Conservation (phyloP, 306 rosid genomes). For the Myrica gale region DNA sequence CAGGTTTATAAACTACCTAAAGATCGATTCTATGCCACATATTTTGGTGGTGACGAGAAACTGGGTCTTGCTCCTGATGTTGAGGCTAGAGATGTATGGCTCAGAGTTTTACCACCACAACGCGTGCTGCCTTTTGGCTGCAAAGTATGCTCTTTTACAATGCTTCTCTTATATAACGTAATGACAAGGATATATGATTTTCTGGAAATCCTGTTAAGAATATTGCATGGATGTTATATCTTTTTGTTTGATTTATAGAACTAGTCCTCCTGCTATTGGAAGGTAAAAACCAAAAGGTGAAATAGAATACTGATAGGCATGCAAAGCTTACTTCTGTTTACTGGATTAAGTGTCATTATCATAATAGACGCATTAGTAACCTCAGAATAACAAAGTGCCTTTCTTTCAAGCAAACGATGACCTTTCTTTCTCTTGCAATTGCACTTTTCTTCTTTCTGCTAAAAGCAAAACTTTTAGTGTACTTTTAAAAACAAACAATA, state of each 20-base stretch:
- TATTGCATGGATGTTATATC: not conserved
- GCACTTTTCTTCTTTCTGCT: not conserved
- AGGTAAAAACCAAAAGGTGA: not conserved
- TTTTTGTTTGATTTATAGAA: not conserved
- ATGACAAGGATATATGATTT: conserved; percentile 13
- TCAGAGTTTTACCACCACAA: conserved; percentile 67
- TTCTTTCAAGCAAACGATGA: not conserved
- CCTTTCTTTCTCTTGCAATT: not conserved
- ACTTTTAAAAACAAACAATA: not conserved
- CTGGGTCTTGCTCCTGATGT: conserved; percentile 81
- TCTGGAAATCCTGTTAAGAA: not conserved
- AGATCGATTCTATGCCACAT: conserved; percentile 80
- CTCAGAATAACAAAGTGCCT: not conserved
- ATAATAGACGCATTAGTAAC: not conserved
- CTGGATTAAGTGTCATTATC: not conserved
- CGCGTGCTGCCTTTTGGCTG: conserved; percentile 93
- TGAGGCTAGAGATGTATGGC: conserved; percentile 90
- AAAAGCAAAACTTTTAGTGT: not conserved
- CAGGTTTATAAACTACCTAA: conserved; percentile 80
- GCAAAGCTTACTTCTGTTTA: not conserved
- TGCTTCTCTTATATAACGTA: not conserved
- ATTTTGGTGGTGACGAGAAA: conserved; percentile 90
- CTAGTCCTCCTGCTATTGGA: not conserved
- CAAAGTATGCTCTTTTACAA: conserved; percentile 49
- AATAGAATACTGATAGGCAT: not conserved